Evolutionary conservation across 352 stramenopile species (phyloP), one percentile per base, ranked within the genome.

Genomic region (Elongisporangium prolatum): DNA sequence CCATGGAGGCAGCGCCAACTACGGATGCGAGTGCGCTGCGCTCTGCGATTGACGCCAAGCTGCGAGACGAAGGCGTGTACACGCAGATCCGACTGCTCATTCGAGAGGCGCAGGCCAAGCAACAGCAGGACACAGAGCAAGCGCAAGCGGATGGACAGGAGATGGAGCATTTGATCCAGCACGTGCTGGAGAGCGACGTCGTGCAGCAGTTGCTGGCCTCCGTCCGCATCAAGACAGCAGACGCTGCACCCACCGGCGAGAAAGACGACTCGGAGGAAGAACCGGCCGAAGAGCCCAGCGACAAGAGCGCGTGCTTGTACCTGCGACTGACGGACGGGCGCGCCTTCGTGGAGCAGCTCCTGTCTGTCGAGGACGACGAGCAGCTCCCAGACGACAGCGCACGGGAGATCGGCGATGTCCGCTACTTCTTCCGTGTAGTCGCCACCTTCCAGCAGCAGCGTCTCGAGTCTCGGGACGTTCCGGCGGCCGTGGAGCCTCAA

Each of bases 21-120:
- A 44, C 34, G 11, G 34, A 78, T 21, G 66, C 90, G 48, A 71
- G 71, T 2, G 65, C 71, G 5, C 70, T 91, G 54, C 78, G 84
- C 24, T 74, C 74, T 48, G 71, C 67, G 11, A 93, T 91, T 44
- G 78, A 93, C 53, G 71, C 77, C 18, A 93, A 91, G 51, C 64
- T 93, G 1, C 80, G 71, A 21, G 78, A 89, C n/a, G 65, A 89
- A 54, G 76, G 78, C 25, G 70, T 93, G n/a, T 93, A 93, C 55
- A 60, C 84, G 10, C 81, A 91, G 54, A 86, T 93, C 52, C 76
- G 77, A 4, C 62, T 77, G 11, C 62, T 93, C 25, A 82, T 93
- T 13, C 49, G 61, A n/a, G 44, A 61, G 18, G 17, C 48, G 0
- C 50, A 56, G 14, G 25, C 47, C 16, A 47, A 54, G 21, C 18